Evolutionary conservation across 2,329 filamentous ascomycete genomes (phyloP), one percentile per base, ranked within the genome.

Genomic region (Metarhizium guizhouense): DNA sequence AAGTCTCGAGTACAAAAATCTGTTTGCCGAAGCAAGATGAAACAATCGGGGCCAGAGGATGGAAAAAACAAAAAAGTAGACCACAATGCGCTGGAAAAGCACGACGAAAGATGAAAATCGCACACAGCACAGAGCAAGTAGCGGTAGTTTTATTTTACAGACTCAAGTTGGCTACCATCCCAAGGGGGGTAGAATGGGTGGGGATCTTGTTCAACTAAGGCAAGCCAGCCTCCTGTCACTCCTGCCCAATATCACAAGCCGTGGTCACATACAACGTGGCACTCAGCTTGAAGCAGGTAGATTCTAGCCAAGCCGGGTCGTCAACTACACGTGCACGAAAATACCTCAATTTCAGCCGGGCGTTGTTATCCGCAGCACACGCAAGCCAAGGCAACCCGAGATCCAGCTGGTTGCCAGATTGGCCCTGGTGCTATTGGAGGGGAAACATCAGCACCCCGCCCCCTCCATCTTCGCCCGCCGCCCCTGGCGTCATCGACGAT

Each of bases 401-500:
- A 48, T 48, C 13, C 45, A 14, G 25, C 10, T 10, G 25, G n/a
- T 18, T 16, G n/a, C 5, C 6, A 20, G 42, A 45, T 18, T 6
- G 18, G 42, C n/a, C 4, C 6, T 10, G n/a, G 18, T 25, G 6
- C 20, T 3, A n/a, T 48, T 45, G 42, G 25, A 30, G 25, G 18
- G 25, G 2, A 6, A 16, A 14, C 18, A 20, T 25, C 16, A 13
- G 18, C 52, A 40, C 54, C 54, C 54, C 54, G 52, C 54, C 54
- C 50, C 54, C 54, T 56, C 54, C 45, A 40, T 53, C 25, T 29
- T 34, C 30, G 42, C 16, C 34, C 16, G 13, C 38, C 38, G n/a
- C 51, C 43, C 54, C 54, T 53, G 54, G 50, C 51, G 54, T 56
- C 54, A 52, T 56, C 43, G 51, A 43, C 18, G 50, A 52, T 38